Conservation (phyloP, 371 early-diverging fungal species). For the Rhizopus stolonifer region DNA sequence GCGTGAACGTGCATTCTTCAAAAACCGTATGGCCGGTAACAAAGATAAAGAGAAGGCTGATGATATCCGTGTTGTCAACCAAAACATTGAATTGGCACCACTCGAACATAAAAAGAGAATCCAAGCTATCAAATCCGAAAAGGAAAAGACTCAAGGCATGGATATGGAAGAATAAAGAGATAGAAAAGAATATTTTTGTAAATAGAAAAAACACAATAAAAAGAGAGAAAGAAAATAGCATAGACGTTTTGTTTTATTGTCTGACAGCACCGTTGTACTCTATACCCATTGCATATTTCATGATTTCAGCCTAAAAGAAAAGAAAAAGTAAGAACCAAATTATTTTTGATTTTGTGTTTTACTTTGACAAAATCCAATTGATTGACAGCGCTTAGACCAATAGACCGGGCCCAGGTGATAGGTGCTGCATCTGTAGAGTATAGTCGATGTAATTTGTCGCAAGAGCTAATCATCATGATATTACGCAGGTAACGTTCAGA, state of each 20-base stretch:
- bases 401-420: constrained; percentile 65
- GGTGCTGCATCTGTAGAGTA: constrained; percentile 69
- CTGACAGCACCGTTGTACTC: constrained; percentile 34
- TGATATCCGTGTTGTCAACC: constrained; percentile 75
- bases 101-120: constrained; percentile 61
- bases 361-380: constrained; percentile 61
- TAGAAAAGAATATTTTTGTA: not conserved
- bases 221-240: not conserved
- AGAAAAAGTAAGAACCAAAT: too few species aligned
- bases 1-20: constrained; percentile 89
- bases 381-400: constrained; percentile 69
- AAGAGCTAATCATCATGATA: constrained; percentile 80
- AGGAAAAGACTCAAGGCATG: constrained; percentile 54
- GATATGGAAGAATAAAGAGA: constrained; percentile 57
- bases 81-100: constrained; percentile 82
- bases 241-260: constrained; percentile 7
- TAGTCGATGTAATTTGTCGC: constrained; percentile 78
- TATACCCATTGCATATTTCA: constrained; percentile 66
- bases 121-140: constrained; percentile 60
- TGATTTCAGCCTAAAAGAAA: constrained; percentile 50
- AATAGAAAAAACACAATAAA: constrained; percentile 4
- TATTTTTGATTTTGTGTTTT: constrained; percentile 2
- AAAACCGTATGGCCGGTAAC: constrained; percentile 84
- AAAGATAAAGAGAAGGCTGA: constrained; percentile 74
- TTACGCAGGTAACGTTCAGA: constrained; percentile 77